Evolutionary conservation across 495 filamentous ascomycete species (phyloP), one percentile per base, ranked within the genome.

Genomic region (Neurospora sp.): DNA sequence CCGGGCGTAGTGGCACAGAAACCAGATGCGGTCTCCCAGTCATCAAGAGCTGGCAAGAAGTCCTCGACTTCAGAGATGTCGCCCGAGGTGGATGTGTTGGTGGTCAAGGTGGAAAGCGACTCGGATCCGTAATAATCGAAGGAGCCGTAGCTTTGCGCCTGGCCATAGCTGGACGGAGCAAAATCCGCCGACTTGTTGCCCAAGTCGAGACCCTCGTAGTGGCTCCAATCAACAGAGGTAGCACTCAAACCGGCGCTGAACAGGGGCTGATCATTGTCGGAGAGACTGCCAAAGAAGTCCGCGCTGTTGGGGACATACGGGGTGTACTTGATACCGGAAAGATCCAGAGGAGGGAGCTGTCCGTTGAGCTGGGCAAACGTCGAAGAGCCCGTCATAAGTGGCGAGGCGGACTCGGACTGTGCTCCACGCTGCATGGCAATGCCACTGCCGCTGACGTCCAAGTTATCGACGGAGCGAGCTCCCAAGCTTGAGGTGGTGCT

Each of bases 11-110:
- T 85, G 76, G 82, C 88, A 73, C 85, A 77, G 66, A 86, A 89
- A 66, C 84, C 82, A 72, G 88, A 84, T 72, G 86, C 75, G 14
- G 79, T 83, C 74, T 88, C 84, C 39, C 85, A 87, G 9, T 87
- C 83, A 69, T 89, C 88, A 72, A 87, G 86, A 71, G 86, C 84
- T n/a, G 85, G 80, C 66, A 83, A 76, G 76, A 86, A 85, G 69
- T 94, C 92, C 70, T 92, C 91, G 16, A 88, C 88, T 79, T 93
- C 91, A 16, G 91, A 93, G 39, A 91, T 88, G 73, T 93, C 91
- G 40, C 91, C 91, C 3, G 91, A 93, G 10, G 90, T 93, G 4
- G 91, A 93, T 3, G 90, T 91, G 8, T 87, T 80, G 40, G 78
- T 81, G 16, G 84, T 85, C 72, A 89, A 82, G 7, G 86, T 88